Evolutionary conservation across 495 filamentous ascomycete species (phyloP), one percentile per base, ranked within the genome.

Genomic region (Penicillium desertorum): DNA sequence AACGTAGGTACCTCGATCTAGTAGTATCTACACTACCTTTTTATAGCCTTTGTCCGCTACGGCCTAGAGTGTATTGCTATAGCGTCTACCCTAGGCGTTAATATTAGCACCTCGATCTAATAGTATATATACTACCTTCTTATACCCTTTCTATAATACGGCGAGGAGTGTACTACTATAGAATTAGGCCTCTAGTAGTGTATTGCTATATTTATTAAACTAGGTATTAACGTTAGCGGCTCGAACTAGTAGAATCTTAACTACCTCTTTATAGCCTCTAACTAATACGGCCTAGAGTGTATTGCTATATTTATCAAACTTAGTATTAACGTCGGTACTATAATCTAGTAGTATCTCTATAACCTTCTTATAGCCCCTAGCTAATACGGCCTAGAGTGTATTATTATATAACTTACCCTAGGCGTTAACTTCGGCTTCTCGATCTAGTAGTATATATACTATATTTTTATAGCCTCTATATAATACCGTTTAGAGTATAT

Each of bases 121-220:
- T 3, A 63, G 55, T 5, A 63, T 52, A 23, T 61, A 27, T 2
- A 56, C 61, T 0, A 60, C 29, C 47, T 25, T 57, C 9, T 42
- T 10, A 56, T 39, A 12, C 6, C 25, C 43, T 5, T 4, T 11
- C 12, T 3, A 29, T 16, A 37, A 50, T 22, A 62, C 60, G n/a
- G 67, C 66, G 34, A 63, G 63, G 10, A 71, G 59, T 29, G 65
- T 54, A 59, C 53, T 70, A 41, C 64, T 62, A 59, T 57, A 64
- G 5, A 17, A 14, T 45, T 62, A 2, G 20, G 20, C 20, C 20
- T 22, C 20, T 2, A 22, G 20, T 22, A 2, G 20, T 22, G 20
- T 2, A 22, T 22, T 22, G 20, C 20, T 22, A 22, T 22, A 22
- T 22, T 22, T 2, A 22, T 22, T 64, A 53, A 54, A 49, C 37